Percentiles rank a stretch among this genome's conserved stretches.
Evolutionary conservation across 306 rosid species (phyloP).

Genomic region (Lathyrus sativus): DNA sequence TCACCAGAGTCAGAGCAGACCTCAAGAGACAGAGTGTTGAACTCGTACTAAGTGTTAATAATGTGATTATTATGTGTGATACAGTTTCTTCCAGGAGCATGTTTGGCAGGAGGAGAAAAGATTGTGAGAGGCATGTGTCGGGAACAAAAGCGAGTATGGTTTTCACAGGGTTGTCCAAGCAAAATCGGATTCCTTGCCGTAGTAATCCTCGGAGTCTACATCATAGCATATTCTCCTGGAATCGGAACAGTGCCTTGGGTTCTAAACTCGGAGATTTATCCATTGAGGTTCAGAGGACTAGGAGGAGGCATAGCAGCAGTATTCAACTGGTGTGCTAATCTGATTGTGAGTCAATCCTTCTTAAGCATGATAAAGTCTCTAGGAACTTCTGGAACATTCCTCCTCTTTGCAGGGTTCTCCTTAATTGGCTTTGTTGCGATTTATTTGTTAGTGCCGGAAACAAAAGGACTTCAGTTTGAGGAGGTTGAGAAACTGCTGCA

Average conservation of each 20-base stretch:
- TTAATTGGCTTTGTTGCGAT: constrained; percentile 54
- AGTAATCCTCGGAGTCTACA: constrained; percentile 60
- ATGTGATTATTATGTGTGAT: background rate
- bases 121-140: constrained; percentile 41
- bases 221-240: constrained; percentile 72
- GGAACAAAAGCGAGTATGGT: constrained; percentile 57
- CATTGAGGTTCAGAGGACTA: constrained; percentile 66
- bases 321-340: constrained; percentile 73
- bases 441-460: constrained; percentile 61
- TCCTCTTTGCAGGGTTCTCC: constrained; percentile 70
- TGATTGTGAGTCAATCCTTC: constrained; percentile 73
- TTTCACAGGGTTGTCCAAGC: constrained; percentile 74
- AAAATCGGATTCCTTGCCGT: constrained; percentile 69
- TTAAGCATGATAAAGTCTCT: constrained; percentile 56
- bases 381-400: constrained; percentile 70
- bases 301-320: constrained; percentile 91
- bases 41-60: background rate
- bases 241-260: constrained; percentile 89
- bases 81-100: constrained; percentile 77
- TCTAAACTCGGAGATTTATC: constrained; percentile 82
- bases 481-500: constrained; percentile 68
- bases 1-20: background rate
- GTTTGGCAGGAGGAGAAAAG: constrained; percentile 53
- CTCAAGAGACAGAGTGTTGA: background rate
- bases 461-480: constrained; percentile 66